Conservation (phyloP, 345 rosid species). For the Punica granatum region DNA sequence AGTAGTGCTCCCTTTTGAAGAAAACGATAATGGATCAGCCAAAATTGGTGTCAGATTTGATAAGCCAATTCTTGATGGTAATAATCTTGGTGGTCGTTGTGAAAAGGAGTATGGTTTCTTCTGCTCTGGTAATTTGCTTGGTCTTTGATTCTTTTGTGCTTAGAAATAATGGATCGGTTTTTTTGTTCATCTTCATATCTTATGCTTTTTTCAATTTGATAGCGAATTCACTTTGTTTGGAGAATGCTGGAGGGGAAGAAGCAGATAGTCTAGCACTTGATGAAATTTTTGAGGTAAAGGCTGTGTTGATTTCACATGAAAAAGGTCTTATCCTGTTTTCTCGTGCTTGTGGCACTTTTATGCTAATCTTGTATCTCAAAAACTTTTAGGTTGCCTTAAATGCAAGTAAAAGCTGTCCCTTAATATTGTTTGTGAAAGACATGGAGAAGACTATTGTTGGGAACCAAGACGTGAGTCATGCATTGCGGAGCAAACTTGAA, state of each 20-base stretch:
- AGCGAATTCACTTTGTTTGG: conserved; percentile 83
- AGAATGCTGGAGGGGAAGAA: conserved; percentile 73
- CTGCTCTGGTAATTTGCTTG: conserved; percentile 53
- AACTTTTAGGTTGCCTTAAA: conserved; percentile 53
- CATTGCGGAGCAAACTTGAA: conserved; percentile 71
- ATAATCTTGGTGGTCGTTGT: conserved; percentile 88
- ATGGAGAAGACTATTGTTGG: conserved; percentile 78
- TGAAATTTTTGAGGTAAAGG: conserved; percentile 76
- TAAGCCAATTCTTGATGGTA: conserved; percentile 77
- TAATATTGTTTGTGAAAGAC: conserved; percentile 83
- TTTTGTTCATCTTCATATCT: background rate
- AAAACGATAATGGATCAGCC: conserved; percentile 74
- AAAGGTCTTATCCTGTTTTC: conserved; percentile 2
- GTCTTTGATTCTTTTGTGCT: background rate
- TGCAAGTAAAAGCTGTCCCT: conserved; percentile 64
- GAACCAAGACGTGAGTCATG: conserved; percentile 56
- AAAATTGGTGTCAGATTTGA: conserved; percentile 96
- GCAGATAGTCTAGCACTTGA: conserved; percentile 70
- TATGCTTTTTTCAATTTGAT: conserved; percentile 13
- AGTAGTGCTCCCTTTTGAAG: conserved; percentile 91
- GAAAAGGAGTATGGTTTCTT: conserved; percentile 89
- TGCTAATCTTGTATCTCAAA: conserved; percentile 10
- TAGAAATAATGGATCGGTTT: background rate
- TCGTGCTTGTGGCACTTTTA: background rate
- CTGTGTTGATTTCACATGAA: background rate